Evolutionary conservation across 345 rosid genomes (phyloP).

Genomic region (Acer campestre): DNA sequence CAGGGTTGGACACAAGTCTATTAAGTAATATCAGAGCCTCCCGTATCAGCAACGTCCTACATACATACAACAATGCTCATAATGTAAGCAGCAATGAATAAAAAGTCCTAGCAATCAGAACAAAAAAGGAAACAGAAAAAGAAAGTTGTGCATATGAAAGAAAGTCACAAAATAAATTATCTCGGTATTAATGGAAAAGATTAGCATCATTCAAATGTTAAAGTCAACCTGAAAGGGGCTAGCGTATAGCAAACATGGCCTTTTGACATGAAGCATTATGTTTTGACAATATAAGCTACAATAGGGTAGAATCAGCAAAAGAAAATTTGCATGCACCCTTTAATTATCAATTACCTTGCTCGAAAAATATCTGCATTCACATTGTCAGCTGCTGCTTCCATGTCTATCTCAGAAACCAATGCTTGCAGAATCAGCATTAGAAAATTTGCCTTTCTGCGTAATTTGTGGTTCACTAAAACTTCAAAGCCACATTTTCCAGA

Average conservation of each 20-base stretch:
- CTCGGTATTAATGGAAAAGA: no score
- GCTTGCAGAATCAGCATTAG: constrained; percentile 71
- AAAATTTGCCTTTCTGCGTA: constrained; percentile 55
- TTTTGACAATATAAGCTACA: neutral
- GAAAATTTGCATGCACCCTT: neutral
- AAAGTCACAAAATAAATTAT: no score
- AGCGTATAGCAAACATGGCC: neutral
- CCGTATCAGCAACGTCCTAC: constrained; percentile 63
- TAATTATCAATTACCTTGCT: constrained; percentile 53
- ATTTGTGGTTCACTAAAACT: constrained; percentile 50
- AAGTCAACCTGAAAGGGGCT: no score
- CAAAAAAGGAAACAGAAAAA: no score
- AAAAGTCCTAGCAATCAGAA: neutral
- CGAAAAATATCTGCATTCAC: constrained; percentile 48
- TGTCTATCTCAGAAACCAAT: constrained; percentile 62
- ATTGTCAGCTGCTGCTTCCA: constrained; percentile 40
- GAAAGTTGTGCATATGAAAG: no score
- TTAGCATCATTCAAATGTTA: no score
- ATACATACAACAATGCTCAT: constrained; percentile 19
- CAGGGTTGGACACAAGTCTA: constrained; percentile 67
- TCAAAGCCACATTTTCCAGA: constrained; percentile 78
- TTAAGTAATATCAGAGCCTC: constrained; percentile 82
- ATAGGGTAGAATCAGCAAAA: neutral
- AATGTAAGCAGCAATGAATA: neutral
- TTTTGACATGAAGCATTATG: neutral